Conservation (phyloP, 768 basidiomycete genomes). For the Calocera cornea region DNA sequence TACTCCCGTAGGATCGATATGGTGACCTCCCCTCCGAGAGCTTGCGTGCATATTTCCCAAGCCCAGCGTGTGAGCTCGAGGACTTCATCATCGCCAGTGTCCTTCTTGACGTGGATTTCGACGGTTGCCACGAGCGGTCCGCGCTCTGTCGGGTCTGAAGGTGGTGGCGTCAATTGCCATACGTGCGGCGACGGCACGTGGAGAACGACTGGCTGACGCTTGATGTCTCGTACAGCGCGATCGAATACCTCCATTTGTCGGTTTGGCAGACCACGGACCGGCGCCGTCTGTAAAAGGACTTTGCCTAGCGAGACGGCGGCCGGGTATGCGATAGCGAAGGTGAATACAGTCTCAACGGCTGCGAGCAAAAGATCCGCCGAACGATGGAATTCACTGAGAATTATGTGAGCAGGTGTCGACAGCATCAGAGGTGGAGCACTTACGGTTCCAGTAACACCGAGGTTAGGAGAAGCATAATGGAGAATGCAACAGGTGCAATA, state of each 20-base stretch:
- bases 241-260: slow-evolving; percentile 72
- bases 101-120: slow-evolving; percentile 57
- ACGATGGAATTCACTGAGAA: slow-evolving; percentile 32
- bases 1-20: slow-evolving; percentile 8
- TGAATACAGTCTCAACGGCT: slow-evolving; percentile 56
- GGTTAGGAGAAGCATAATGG: slow-evolving; percentile 3
- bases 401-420: background rate
- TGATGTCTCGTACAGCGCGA: slow-evolving; percentile 72
- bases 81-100: slow-evolving; percentile 56
- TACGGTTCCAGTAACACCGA: slow-evolving; percentile 4
- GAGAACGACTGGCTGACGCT: slow-evolving; percentile 68
- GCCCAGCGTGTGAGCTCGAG: slow-evolving; percentile 63
- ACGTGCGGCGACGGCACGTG: slow-evolving; percentile 77
- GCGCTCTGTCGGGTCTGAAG: slow-evolving; percentile 13
- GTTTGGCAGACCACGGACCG: slow-evolving; percentile 41
- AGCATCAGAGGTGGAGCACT: background rate
- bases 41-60: slow-evolving; percentile 35
- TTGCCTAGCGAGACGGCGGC: slow-evolving; percentile 73
- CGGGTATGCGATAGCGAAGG: slow-evolving; percentile 72
- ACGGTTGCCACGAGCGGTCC: slow-evolving; percentile 52
- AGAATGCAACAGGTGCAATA: slow-evolving; percentile 9
- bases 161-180: slow-evolving; percentile 62
- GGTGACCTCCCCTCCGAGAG: slow-evolving; percentile 14
- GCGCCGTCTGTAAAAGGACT: slow-evolving; percentile 81
- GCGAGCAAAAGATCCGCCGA: slow-evolving; percentile 79